Conservation (phyloP, 805 yeast genomes). For the Hanseniaspora clermontiae region DNA sequence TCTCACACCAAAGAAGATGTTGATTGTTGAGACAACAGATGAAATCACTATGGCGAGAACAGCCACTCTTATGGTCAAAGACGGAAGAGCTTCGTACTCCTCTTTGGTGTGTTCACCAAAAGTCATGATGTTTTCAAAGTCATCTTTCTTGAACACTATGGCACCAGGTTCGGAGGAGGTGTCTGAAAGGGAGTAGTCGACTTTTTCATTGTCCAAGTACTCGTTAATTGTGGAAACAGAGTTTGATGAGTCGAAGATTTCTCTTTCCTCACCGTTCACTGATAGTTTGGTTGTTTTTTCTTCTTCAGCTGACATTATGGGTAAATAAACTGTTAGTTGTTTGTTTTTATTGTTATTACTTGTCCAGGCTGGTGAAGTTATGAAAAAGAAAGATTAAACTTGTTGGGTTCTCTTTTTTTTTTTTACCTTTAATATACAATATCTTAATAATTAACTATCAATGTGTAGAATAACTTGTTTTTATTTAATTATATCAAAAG, state of each 20-base stretch:
- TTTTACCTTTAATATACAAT: too few relatives aligned
- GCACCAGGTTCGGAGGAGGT: background rate
- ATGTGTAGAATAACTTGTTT: background rate
- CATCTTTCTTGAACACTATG: constrained; percentile 6
- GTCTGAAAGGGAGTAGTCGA: background rate
- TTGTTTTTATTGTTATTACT: too few relatives aligned
- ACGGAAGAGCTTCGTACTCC: constrained; percentile 12
- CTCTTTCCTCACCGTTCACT: background rate
- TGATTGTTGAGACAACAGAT: constrained; percentile 48
- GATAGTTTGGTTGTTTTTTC: background rate
- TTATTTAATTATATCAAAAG: too few relatives aligned
- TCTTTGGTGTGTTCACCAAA: constrained; percentile 13
- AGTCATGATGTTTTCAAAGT: constrained; percentile 6
- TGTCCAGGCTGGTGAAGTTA: too few relatives aligned
- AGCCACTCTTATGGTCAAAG: constrained; percentile 11
- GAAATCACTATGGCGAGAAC: constrained; percentile 20
- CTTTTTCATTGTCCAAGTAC: background rate
- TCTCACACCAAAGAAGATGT: constrained; percentile 47
- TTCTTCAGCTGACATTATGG: background rate
- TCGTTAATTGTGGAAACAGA: background rate
- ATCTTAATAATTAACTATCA: too few relatives aligned
- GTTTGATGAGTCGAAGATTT: background rate
- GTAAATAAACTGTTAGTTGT: too few relatives aligned
- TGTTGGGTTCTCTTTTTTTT: too few relatives aligned
- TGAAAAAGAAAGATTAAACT: too few relatives aligned